Evolutionary conservation across 768 basidiomycete species (phyloP), one percentile per base, ranked within the genome.

Genomic region (Phylloporus sp.): DNA sequence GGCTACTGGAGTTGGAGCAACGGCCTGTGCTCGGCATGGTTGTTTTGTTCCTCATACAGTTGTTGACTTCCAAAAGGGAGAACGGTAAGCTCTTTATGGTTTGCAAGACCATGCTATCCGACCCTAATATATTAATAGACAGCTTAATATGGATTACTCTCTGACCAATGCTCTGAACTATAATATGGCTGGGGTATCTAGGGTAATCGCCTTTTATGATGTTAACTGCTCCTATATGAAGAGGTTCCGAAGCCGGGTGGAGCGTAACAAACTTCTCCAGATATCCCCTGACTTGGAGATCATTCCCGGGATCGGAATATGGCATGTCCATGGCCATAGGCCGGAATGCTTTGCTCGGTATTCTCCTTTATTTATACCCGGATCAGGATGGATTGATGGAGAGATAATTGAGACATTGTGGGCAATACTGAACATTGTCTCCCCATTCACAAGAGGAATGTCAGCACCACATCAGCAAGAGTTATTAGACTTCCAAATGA

Each of bases 361-460:
- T 16, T 4, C 32, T 5, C 32, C 32, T 2, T 7, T 34, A 6
- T 34, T 34, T 7, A 34, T 34, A 15, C 32, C 32, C 3, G 6
- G 16, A n/a, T n/a, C n/a, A n/a, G 48, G 50, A 0, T 38, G 46
- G 43, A 18, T 59, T 0, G 45, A 52, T 7, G n/a, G 36, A 20
- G 67, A 73, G 36, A 70, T 73, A 3, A 26, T 74, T 8, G 71
- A 73, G 34, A 69, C 67, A 0, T 39, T 73, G 0, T 74, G 71
- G 71, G 49, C 61, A 26, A 50, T 16, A 0, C 49, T 72, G 0
- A 73, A 73, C 34, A 53, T 63, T 2, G 58, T 68, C 0, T 64
- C 66, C 0, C 27, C 58, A 0, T 64, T 59, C 9, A 61, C 63
- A 0, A 38, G 64, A 0, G 58, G 55, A 0, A 69, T 70, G 52